A percentile compares a stretch with the other conserved stretches of the same genome.
These are phyloP conservation scores for Amphicarpaea edgeworthii DNA, from an alignment of 306 rosid genomes.

Conservation along the genomic window DNA sequence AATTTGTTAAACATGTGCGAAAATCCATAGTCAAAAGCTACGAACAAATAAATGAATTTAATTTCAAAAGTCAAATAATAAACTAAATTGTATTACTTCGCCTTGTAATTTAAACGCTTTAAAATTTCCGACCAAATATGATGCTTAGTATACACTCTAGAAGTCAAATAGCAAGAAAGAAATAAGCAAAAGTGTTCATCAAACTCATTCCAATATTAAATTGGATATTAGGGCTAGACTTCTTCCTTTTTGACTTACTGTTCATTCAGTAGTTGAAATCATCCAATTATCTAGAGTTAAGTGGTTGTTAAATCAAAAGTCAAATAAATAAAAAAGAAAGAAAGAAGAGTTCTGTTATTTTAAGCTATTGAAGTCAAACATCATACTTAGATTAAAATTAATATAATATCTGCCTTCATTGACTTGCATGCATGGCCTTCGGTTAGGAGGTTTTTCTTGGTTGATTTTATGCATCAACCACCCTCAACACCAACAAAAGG, in stretches of 20 bases:
- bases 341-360: not conserved
- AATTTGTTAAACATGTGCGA: not conserved
- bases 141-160: not conserved
- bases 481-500: constrained; percentile 9
- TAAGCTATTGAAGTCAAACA: constrained; percentile 42
- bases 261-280: constrained; percentile 15
- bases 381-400: constrained; percentile 1
- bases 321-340: constrained; percentile 11
- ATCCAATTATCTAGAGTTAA: constrained; percentile 25
- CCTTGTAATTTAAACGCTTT: constrained; percentile 6
- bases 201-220: constrained; percentile 31
- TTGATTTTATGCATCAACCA: not conserved
- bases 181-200: constrained; percentile 2
- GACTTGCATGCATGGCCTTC: constrained; percentile 44
- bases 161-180: constrained; percentile 23
- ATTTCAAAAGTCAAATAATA: constrained; percentile 7
- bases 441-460: constrained; percentile 24
- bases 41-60: too few species aligned
- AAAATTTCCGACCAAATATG: constrained; percentile 3
- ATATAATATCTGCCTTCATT: constrained; percentile 31
- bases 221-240: constrained; percentile 19
- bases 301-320: constrained; percentile 48
- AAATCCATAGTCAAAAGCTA: constrained; percentile 9
- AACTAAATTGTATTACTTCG: constrained; percentile 1
- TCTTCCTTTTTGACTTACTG: constrained; percentile 26